Evolutionary conservation across 2,329 filamentous ascomycete genomes (phyloP), one percentile per base, ranked within the genome.

Genomic region (Penicillium sp.): DNA sequence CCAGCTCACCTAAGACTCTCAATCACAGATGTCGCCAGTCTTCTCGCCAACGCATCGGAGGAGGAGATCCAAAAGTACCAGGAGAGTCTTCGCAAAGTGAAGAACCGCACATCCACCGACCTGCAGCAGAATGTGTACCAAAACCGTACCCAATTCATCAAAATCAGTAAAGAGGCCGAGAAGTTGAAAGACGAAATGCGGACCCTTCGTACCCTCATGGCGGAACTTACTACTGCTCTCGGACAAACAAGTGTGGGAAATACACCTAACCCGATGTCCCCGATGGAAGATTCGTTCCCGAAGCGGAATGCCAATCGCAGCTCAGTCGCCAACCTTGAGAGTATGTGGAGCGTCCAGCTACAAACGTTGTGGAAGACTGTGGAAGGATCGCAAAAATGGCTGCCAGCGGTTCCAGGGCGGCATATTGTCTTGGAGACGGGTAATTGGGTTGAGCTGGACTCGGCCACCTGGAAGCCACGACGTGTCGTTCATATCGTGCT

Each of bases 121-220:
- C 80, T 99, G 21, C 93, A 97, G 73, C 90, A 95, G 69, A 97
- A 92, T 74, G 89, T 99, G 47, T 93, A 96, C 75, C 92, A 97
- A 73, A 99, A 99, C 74, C 87, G 94, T 45, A 96, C 91, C 0
- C 94, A 97, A 68, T 99, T 99, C 70, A 97, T 99, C 80, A 96
- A 96, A 75, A 97, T 99, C 73, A 97, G 92, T 71, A 97, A 97
- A 75, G 94, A 99, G 77, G 94, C 95, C 2, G 94, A 99, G 75
- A 97, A 96, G 77, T 84, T 99, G 54, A 97, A 97, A 76, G 85
- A 86, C 51, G 94, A 99, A 73, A 97, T 99, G 94, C 85, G 90
- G 48, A 90, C 90, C 6, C 83, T 99, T 31, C 86, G 90, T 42
- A 90, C 90, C 60, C 81, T 97, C 48, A 97, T 99, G 88, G 87